Evolutionary conservation across 2,329 filamentous ascomycete species (phyloP), one percentile per base, ranked within the genome.

Genomic region (Erysiphe pulchra): DNA sequence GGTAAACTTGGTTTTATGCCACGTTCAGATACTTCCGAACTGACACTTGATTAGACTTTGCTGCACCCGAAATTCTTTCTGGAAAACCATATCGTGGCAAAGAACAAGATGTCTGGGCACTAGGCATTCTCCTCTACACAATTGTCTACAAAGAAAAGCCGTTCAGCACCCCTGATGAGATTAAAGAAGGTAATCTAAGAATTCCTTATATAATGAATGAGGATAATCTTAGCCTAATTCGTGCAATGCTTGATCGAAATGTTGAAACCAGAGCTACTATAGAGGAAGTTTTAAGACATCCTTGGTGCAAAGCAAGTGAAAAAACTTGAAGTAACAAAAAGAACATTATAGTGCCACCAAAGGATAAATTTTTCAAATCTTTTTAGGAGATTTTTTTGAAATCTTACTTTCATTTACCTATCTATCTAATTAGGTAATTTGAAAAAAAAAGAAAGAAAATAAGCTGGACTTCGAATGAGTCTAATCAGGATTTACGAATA

Each of bases 91-190:
- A 98, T 62, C 75, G 80, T 52, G 90, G 90, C 57, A 93, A 92
- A 62, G 87, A 93, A 60, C 90, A 98, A 65, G 90, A 98, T 57
- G 85, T 98, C 30, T 98, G 90, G 90, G 90, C 90, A 0, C 70
- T 98, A 14, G 90, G 90, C 20, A 95, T 98, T 56, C 71, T 98
- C 24, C 73, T 98, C 13, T 98, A 98, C 66, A 98, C 90, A 28
- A 94, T 98, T 57, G 80, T 95, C 57, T 98, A 98, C 70, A 98
- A 95, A 64, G 90, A 98, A 64, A 98, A 98, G 58, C 87, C 90
- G 0, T 98, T 94, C 62, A 95, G 95, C 69, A 92, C 81, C 62
- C 90, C 95, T 56, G 90, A 98, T 61, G 90, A 98, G 66, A 98
- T 98, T 57, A 92, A 95, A 73, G 90, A 98, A 60, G 86, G 87